Percentiles rank a stretch among this genome's conserved stretches.
Conservation (phyloP, 768 basidiomycete species). For the Pulveroboletus ravenelii region DNA sequence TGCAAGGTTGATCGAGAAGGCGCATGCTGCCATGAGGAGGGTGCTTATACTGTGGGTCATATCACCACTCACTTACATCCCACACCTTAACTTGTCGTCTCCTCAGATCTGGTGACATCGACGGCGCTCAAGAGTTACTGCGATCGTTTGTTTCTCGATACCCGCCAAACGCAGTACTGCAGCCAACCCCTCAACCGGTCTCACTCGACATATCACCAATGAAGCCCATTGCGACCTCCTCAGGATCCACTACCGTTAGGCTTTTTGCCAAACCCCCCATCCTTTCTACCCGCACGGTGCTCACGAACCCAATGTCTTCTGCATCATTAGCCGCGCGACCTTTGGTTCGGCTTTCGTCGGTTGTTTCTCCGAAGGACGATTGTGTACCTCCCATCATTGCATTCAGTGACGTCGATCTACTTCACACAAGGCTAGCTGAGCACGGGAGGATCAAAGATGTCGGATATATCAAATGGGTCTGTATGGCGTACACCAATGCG, state of each 20-base stretch:
- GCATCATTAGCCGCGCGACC: slow-evolving; percentile 42
- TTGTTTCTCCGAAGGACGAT: slow-evolving; percentile 63
- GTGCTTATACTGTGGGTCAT: slow-evolving; percentile 54
- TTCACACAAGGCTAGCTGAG: slow-evolving; percentile 71
- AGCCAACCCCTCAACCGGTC: slow-evolving; percentile 18
- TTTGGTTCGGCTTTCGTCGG: slow-evolving; percentile 64
- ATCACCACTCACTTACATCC: not conserved
- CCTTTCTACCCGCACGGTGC: slow-evolving; percentile 55
- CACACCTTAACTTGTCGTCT: not conserved
- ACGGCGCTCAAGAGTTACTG: slow-evolving; percentile 53
- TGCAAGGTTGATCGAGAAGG: slow-evolving; percentile 60
- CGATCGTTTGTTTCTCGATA: slow-evolving; percentile 60
- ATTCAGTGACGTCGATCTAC: slow-evolving; percentile 70
- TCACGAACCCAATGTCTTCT: slow-evolving; percentile 30
- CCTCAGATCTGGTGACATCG: slow-evolving; percentile 45
- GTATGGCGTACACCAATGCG: slow-evolving; percentile 67
- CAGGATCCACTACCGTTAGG: slow-evolving; percentile 4
- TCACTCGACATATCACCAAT: not conserved
- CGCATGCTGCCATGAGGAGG: slow-evolving; percentile 65
- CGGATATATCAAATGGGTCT: slow-evolving; percentile 67
- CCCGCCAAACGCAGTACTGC: slow-evolving; percentile 51
- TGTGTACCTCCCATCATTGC: slow-evolving; percentile 73
- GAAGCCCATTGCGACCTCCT: not conserved
- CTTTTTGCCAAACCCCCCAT: slow-evolving; percentile 41
- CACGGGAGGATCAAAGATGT: slow-evolving; percentile 43